Evolutionary conservation across 169 alveolate genomes (phyloP).

Genomic region (Cryptosporidium ubiquitum): DNA sequence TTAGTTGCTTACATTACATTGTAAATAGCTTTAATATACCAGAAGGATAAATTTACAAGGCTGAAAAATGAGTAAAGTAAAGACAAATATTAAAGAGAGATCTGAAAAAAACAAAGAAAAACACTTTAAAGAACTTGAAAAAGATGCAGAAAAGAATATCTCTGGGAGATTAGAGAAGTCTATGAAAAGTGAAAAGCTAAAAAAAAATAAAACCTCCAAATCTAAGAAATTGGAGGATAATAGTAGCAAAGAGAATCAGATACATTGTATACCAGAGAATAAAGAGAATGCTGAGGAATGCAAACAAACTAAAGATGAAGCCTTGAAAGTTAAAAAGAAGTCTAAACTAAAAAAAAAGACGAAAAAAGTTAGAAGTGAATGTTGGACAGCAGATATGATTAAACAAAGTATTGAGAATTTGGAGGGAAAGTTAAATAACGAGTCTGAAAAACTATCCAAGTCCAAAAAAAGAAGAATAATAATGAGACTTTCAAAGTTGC

Average conservation of each 20-base stretch:
- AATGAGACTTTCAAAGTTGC: conserved; percentile 17
- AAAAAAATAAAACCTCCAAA: background rate
- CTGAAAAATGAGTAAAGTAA: background rate
- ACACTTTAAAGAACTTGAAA: background rate
- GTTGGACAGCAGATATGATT: conserved; percentile 37
- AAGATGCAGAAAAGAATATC: background rate
- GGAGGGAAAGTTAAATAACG: background rate
- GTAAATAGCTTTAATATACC: background rate
- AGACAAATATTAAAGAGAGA: background rate
- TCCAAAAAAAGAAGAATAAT: conserved; percentile 56
- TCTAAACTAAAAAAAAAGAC: background rate
- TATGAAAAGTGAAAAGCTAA: background rate
- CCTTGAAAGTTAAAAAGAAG: background rate
- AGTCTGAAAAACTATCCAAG: conserved; percentile 13
- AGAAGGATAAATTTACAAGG: background rate
- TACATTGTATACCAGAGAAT: too few relatives aligned
- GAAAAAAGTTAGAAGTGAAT: conserved; percentile 20
- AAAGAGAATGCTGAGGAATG: too few relatives aligned
- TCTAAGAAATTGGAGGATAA: background rate
- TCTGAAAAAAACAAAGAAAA: background rate
- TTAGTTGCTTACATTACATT: background rate
- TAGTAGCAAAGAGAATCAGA: too few relatives aligned
- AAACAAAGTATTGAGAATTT: conserved; percentile 30
- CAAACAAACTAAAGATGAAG: background rate
- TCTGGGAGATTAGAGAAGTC: background rate